Base-by-base conservation (phyloP, 2,329 filamentous ascomycete species). In the Didymella arachidicola region DNA sequence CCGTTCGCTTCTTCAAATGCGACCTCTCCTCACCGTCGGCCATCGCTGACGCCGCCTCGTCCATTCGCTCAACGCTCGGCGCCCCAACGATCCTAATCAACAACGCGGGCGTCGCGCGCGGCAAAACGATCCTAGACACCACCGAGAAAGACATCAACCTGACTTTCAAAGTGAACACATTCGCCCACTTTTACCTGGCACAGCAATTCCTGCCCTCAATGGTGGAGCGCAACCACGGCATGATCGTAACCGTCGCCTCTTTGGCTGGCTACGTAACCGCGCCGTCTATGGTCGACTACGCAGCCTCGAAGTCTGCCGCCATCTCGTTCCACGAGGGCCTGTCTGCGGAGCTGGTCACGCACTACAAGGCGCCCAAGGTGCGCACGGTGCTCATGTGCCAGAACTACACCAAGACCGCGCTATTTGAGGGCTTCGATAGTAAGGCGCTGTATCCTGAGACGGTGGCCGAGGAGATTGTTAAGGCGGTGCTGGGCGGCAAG, bases 71-170 rank as follows among this genome's bases (percentile, higher is more conserved):
- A 29, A 73, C 82, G 12, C 79, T 90, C 55, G 89, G 89, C 56
- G 70, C 84, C 47, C 89, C 89, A 0, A 91, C 88, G 0, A 79
- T 92, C 60, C 79, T 92, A 4, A 88, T 91, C 78, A 90, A 90
- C 79, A 91, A 91, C 69, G 89, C 89, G 8, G 89, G 88, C 60
- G 82, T 89, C 27, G 84, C 81, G 16, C 82, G 82, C 56, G 87
- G 87, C 60, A 85, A 86, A 63, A 83, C 82, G 5, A 82, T 93
- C 62, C 81, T 92, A 45, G 81, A 84, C 27, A 74, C 82, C 22
- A 81, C 82, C 1, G 84, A 87, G 50, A 79, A 79, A 19, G 84
- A 88, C 64, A 81, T 90, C 62, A 84, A 84, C 36, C 84, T 88
- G 67, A 89, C 88, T 50, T 91, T 92, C 73, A 86, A 87, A 59